phyloP scores from a whole-genome alignment of 1,139 yeast genomes.

The Lodderomyces beijingensis region DNA sequence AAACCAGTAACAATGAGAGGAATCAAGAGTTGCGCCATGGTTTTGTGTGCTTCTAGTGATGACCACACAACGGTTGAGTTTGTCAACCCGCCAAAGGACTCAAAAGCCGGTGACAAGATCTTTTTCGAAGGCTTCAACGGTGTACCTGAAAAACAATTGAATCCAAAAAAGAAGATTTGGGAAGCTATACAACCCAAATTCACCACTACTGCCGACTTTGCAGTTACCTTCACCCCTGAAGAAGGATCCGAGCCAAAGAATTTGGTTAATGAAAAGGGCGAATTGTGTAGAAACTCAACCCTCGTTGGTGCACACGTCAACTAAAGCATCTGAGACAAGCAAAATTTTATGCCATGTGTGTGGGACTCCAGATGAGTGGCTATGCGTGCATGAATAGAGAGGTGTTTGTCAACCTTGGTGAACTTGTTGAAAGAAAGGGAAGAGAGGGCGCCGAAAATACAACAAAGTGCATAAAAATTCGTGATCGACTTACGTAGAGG shows the following conservation, averaged over 20 bases:
- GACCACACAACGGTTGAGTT: slow-evolving; percentile 80
- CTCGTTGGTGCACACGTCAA: slow-evolving; percentile 71
- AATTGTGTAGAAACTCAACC: slow-evolving; percentile 63
- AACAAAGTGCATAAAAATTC: no score
- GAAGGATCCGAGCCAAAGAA: slow-evolving; percentile 77
- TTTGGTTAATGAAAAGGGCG: slow-evolving; percentile 75
- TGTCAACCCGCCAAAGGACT: slow-evolving; percentile 92
- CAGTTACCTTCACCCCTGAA: slow-evolving; percentile 76
- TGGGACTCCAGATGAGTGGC: no score
- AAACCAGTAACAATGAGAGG: slow-evolving; percentile 76
- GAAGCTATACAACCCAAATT: slow-evolving; percentile 91
- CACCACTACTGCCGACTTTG: slow-evolving; percentile 70
- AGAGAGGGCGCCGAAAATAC: no score
- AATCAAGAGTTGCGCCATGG: slow-evolving; percentile 94
- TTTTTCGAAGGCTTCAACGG: slow-evolving; percentile 90
- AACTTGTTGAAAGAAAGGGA: no score
- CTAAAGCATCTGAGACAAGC: no score
- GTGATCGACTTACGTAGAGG: no score
- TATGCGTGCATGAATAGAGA: no score
- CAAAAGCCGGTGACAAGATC: slow-evolving; percentile 93
- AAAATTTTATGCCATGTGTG: no score
- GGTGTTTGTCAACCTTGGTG: no score
- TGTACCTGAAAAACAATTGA: slow-evolving; percentile 85
- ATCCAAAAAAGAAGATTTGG: slow-evolving; percentile 98
- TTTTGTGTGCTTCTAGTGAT: slow-evolving; percentile 80